Percentiles rank a stretch among this genome's conserved stretches.
Evolutionary conservation across 371 early-diverging fungal species (phyloP).

Genomic region (Paraphysoderma sedebokerense): DNA sequence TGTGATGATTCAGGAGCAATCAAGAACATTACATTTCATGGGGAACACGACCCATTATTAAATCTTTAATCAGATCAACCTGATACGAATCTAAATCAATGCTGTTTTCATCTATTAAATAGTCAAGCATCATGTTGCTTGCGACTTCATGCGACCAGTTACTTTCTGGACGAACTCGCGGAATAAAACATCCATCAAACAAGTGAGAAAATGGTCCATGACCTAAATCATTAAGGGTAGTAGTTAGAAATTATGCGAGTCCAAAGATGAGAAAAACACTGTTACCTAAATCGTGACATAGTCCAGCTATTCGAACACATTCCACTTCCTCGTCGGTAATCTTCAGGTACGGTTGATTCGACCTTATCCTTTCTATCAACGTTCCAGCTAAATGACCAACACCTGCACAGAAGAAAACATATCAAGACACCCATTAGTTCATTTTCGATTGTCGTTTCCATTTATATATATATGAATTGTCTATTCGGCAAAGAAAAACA

Average conservation of each 20-base stretch:
- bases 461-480: not conserved
- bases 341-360: constrained; percentile 60
- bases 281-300: constrained; percentile 84
- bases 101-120: constrained; percentile 60
- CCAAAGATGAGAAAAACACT: not conserved
- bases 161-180: constrained; percentile 14
- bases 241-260: not conserved
- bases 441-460: not conserved
- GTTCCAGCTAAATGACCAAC: constrained; percentile 66
- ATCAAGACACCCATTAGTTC: not conserved
- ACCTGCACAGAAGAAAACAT: constrained; percentile 16
- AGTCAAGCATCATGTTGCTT: constrained; percentile 74
- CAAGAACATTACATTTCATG: not conserved
- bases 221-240: constrained; percentile 18
- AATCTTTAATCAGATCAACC: constrained; percentile 58
- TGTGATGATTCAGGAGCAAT: not conserved
- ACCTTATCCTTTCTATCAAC: constrained; percentile 44
- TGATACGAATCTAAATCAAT: constrained; percentile 50
- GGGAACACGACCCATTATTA: constrained; percentile 56
- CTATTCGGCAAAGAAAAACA: not conserved
- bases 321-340: constrained; percentile 59
- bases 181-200: constrained; percentile 79
- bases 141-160: constrained; percentile 80
- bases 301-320: constrained; percentile 78
- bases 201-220: constrained; percentile 92